These are phyloP conservation scores for Magnaporthales sp. DNA, from an alignment of 2,329 filamentous ascomycete species.

Conservation along the genomic window DNA sequence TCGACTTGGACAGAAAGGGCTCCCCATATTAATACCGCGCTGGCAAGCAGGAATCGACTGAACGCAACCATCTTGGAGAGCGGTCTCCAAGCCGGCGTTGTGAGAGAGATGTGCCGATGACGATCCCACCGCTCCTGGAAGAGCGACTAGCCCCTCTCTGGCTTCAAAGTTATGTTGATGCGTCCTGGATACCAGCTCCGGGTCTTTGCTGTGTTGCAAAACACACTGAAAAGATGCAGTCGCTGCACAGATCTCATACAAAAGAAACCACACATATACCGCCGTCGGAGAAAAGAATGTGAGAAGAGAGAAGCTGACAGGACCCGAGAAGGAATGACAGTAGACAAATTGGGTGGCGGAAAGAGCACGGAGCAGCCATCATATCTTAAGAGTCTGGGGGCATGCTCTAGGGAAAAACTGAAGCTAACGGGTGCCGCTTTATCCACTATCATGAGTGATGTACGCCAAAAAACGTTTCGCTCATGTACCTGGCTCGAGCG, in stretches of 20 bases:
- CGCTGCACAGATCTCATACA: not conserved
- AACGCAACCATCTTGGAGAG: not conserved
- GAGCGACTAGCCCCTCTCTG: not conserved
- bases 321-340: not conserved
- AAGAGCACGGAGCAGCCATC: not conserved
- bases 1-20: not conserved
- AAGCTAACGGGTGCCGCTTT: not conserved
- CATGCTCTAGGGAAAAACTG: not conserved
- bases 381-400: not conserved
- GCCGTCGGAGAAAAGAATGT: not conserved
- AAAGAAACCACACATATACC: not conserved
- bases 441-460: not conserved
- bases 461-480: not conserved
- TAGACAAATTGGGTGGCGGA: not conserved
- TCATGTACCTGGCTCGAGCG: not conserved
- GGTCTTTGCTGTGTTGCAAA: not conserved
- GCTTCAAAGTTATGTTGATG: not conserved
- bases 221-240: not conserved
- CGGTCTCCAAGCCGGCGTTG: not conserved
- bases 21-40: not conserved
- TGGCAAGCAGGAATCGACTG: not conserved
- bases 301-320: not conserved
- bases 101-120: not conserved
- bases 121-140: not conserved
- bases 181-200: not conserved